A percentile compares a stretch with the other conserved stretches of the same genome.
Evolutionary conservation across 352 stramenopile species (phyloP).

Genomic region (Phytophthora sojae): DNA sequence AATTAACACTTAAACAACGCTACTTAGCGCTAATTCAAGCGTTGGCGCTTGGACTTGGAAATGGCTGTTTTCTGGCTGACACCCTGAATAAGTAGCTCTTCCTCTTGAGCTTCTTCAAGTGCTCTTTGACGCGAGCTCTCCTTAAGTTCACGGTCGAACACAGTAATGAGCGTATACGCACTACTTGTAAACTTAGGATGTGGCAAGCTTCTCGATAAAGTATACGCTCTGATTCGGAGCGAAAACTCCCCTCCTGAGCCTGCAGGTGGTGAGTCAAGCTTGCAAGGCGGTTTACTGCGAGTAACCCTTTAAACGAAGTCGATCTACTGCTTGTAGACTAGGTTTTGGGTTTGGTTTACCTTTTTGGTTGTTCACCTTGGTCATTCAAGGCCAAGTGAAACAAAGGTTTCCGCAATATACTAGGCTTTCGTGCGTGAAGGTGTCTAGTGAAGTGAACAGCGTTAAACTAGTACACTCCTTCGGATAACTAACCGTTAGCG

Average conservation of each 20-base stretch:
- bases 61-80: not conserved
- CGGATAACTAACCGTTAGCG: not conserved
- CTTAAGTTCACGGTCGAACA: not conserved
- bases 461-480: not conserved
- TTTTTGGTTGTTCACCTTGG: constrained; percentile 2
- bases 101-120: not conserved
- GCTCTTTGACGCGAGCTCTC: not conserved
- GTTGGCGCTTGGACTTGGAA: not conserved
- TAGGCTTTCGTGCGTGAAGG: too few species aligned
- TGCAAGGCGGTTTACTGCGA: not conserved
- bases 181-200: too few species aligned
- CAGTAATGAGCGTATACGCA: not conserved
- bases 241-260: not conserved
- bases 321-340: constrained; percentile 1
- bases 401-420: too few species aligned
- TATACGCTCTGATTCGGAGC: not conserved
- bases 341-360: not conserved
- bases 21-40: not conserved
- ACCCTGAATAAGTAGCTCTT: not conserved
- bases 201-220: constrained; percentile 5
- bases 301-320: not conserved
- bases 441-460: too few species aligned
- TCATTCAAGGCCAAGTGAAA: not conserved
- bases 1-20: not conserved
- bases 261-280: not conserved